Base-by-base conservation (phyloP, 1,284 basidiomycete species). In the Xerocomus nothofagi region DNA sequence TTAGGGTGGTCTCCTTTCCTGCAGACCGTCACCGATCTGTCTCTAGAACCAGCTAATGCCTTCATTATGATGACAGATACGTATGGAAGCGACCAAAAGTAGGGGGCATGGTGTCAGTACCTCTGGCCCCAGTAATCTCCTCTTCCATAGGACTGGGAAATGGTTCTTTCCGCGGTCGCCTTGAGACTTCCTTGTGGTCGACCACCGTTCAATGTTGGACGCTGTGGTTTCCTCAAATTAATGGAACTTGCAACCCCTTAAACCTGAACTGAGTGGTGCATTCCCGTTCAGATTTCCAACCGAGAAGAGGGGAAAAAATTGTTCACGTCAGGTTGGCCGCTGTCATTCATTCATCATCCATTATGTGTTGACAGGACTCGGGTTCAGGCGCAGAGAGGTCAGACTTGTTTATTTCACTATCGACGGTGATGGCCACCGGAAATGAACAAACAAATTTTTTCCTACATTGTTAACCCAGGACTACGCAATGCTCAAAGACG, bases 361-460 rank as follows among this genome's bases (percentile, higher is more conserved):
- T 21, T 31, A 39, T 34, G 42, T 40, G n/a, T 39, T 46, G 44
- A 36, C 42, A 44, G 39, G 26, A 44, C 39, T 38, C 21, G 39
- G 18, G 44, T 46, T 6, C 41, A 58, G 38, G 51, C 42, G 32
- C 54, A 20, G 39, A 54, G 36, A 47, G 55, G 43, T 58, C 49
- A 44, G 59, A 50, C 38, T 21, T 57, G 26, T 47, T 59, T 65
- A 58, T 65, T 66, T 62, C 57, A 51, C 40, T 38, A 42, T 31
- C 21, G 50, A 64, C 45, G 37, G 44, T 48, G 56, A 61, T 62
- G 48, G 53, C 41, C 39, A 47, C 39, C 63, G 60, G 60, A 62
- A 66, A 62, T 62, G 63, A 62, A 61, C n/a, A 47, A 65, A 60
- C 49, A 60, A 62, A 26, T 51, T 62, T 66, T 66, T 62, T 60